Conservation (phyloP, 257 asterid species). For the Solanum piurae region DNA sequence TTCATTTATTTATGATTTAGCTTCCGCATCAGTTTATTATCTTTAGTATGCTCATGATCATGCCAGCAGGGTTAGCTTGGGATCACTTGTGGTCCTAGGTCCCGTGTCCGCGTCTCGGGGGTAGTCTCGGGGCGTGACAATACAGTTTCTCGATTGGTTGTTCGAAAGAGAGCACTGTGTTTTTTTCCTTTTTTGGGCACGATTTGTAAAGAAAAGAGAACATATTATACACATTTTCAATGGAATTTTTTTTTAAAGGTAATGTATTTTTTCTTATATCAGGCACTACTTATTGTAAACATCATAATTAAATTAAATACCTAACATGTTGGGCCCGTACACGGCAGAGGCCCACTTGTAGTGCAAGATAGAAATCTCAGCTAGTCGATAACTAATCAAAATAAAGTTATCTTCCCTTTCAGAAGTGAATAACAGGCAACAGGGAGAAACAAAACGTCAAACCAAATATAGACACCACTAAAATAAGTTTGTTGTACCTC, state of each 20-base stretch:
- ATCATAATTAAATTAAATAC: neutral
- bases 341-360: neutral
- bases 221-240: neutral
- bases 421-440: neutral
- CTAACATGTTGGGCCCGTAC: neutral
- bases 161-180: neutral
- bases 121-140: no score
- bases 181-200: neutral
- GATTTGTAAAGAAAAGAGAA: neutral
- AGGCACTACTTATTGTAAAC: neutral
- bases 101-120: no score
- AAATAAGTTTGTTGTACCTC: slow-evolving; percentile 41
- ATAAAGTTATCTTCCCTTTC: neutral
- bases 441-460: neutral
- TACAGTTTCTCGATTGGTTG: neutral
- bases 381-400: neutral
- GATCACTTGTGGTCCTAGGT: no score
- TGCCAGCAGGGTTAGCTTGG: no score
- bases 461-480: neutral
- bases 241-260: neutral
- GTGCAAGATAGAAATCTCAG: neutral
- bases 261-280: neutral
- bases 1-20: no score
- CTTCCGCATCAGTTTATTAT: no score
- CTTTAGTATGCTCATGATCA: no score